A percentile compares a stretch with the other conserved stretches of the same genome.
Conservation (phyloP, 768 basidiomycete genomes). For the Cyclocybe aegerita region DNA sequence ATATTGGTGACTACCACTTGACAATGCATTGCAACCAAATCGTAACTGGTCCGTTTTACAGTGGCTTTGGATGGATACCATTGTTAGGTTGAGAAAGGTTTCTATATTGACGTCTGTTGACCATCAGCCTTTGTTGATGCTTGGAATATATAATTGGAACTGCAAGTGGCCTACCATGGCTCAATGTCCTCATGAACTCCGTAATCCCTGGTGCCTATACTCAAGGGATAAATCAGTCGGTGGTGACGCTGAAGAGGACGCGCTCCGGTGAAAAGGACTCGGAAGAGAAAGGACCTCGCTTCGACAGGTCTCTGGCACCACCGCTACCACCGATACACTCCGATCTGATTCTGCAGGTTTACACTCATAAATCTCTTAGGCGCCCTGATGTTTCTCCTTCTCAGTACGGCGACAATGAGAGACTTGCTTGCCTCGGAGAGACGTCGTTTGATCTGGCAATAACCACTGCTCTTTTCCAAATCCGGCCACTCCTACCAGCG, state of each 20-base stretch:
- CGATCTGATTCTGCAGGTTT: conserved; percentile 64
- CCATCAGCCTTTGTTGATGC: neutral
- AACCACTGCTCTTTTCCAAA: conserved; percentile 46
- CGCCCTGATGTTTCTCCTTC: conserved; percentile 31
- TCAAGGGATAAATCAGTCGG: neutral
- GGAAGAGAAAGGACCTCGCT: conserved; percentile 7
- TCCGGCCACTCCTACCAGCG: conserved; percentile 48
- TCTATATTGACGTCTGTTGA: conserved; percentile 10
- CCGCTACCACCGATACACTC: conserved; percentile 40
- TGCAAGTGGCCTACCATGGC: neutral
- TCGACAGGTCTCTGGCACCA: conserved; percentile 25
- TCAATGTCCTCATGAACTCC: conserved; percentile 16
- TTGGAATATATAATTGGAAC: neutral
- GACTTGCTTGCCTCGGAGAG: conserved; percentile 52
- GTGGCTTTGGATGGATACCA: too few species aligned
- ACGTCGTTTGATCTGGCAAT: conserved; percentile 45
- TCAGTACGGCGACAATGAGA: conserved; percentile 54
- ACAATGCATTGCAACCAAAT: too few species aligned
- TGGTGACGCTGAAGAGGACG: conserved; percentile 18
- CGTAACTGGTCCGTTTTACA: too few species aligned
- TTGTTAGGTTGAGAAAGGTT: too few species aligned
- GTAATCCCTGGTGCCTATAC: conserved; percentile 1
- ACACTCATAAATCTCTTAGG: conserved; percentile 66
- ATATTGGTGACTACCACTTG: too few species aligned
- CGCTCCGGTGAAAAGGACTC: conserved; percentile 16